Percentiles rank a stretch among this genome's conserved stretches.
Conservation (phyloP, 192 early-diverging fungal species). For the Bifiguratus adelaidae region DNA sequence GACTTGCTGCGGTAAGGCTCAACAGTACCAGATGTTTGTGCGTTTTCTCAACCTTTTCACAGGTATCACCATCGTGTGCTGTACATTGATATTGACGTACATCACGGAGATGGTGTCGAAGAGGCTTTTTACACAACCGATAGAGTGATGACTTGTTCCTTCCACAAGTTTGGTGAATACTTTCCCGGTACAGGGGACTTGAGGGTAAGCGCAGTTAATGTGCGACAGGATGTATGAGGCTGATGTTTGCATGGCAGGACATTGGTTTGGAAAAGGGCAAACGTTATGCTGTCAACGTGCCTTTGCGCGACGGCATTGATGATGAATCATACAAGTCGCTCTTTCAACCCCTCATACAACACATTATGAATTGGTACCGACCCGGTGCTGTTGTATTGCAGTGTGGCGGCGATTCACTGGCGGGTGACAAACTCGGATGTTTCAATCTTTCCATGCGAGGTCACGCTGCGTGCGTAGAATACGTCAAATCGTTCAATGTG, state of each 20-base stretch:
- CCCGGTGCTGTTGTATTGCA: conserved; percentile 89
- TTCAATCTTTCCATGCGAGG: conserved; percentile 94
- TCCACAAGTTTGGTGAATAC: conserved; percentile 98
- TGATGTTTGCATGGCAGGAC: conserved; percentile 40
- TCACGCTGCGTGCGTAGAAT: conserved; percentile 89
- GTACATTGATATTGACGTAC: conserved; percentile 98
- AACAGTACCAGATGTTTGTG: not conserved
- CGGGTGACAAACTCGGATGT: conserved; percentile 83
- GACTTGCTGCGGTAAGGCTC: conserved; percentile 63
- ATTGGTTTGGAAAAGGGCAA: conserved; percentile 85
- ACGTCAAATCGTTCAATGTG: conserved; percentile 83
- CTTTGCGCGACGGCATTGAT: conserved; percentile 88
- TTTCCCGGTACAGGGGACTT: conserved; percentile 98
- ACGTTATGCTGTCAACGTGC: conserved; percentile 93
- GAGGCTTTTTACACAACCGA: conserved; percentile 99
- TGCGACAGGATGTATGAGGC: not conserved
- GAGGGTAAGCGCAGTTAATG: conserved; percentile 37
- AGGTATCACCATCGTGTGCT: conserved; percentile 83
- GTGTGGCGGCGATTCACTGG: conserved; percentile 94
- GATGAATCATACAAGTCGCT: conserved; percentile 85
- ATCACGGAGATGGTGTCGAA: conserved; percentile 98
- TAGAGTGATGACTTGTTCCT: conserved; percentile 97
- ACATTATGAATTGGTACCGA: conserved; percentile 90
- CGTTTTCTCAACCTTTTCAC: conserved; percentile 4
- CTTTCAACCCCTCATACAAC: conserved; percentile 66